Evolutionary conservation across 164 flowering plant genomes (phyloP).

Genomic region (Stephania cephalantha): DNA sequence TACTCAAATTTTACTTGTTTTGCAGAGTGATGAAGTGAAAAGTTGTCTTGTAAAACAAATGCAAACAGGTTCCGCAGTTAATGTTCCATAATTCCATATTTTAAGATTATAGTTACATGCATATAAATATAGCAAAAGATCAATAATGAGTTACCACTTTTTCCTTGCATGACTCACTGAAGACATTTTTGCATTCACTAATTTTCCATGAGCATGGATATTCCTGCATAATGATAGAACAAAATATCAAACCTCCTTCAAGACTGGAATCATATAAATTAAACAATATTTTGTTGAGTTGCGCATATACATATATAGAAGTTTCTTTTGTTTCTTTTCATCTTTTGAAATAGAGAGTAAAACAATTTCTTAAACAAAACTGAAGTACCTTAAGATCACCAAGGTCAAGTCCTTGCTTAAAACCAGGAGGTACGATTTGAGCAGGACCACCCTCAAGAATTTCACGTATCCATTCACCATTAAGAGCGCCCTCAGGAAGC

Average conservation of each 20-base stretch:
- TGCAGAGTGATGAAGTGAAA: too few species aligned
- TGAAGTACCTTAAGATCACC: constrained; percentile 68
- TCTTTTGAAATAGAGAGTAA: not conserved
- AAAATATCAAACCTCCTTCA: not conserved
- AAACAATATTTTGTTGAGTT: not conserved
- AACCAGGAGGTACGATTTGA: constrained; percentile 58
- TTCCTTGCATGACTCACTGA: constrained; percentile 29
- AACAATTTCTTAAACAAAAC: not conserved
- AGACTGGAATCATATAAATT: not conserved
- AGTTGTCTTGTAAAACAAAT: too few species aligned
- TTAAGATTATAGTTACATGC: not conserved
- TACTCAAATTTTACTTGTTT: too few species aligned
- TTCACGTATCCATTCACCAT: constrained; percentile 82
- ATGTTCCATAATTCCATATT: not conserved
- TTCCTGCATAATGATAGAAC: constrained; percentile 34
- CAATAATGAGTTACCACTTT: constrained; percentile 43
- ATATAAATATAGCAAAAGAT: not conserved
- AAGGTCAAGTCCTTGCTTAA: constrained; percentile 71
- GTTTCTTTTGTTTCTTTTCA: not conserved
- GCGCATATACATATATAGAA: not conserved
- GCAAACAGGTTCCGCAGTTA: too few species aligned
- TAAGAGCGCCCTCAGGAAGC: constrained; percentile 62
- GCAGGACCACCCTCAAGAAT: constrained; percentile 66
- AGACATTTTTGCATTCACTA: constrained; percentile 28
- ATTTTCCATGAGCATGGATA: constrained; percentile 62